Base-by-base conservation (phyloP, 2,329 filamentous ascomycete genomes). In the Pseudocercospora pini-densiflorae region DNA sequence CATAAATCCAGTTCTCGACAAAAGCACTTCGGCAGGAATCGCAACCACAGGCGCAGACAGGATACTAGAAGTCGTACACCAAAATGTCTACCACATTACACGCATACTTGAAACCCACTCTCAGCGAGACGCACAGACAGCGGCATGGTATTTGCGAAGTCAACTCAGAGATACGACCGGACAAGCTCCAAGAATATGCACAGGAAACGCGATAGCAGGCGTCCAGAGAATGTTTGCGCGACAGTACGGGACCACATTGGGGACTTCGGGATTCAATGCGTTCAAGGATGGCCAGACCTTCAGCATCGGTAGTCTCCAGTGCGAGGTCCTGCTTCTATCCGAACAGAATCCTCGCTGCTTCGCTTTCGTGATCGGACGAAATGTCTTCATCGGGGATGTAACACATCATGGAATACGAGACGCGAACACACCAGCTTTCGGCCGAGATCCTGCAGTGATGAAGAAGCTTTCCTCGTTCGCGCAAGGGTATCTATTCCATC, bases 1-100 rank as follows among this genome's bases (percentile, higher is more conserved):
- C 60, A 89, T 90, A 70, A 88, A 90, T 70, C 80, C 88, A 0
- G 88, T 90, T 0, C 73, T 90, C 2, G 83, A 90, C 73, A 88
- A 82, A 82, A 88, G 54, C 79, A 81, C 1, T 69, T 74, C 10
- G 80, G 76, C 1, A 76, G 79, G 45, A 31, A 80, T 90, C 65
- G 80, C 76, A 5, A 89, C 88, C 0, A 55, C 71, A 0, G 78
- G 84, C 0, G 88, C 88, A 1, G 86, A 90, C 65, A 53, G 66
- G 0, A 68, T 90, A 0, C 77, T 90, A 0, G 68, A 78, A 0
- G 24, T 85, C 0, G 73, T 87, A 6, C 69, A 73, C 3, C 71
- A 82, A 1, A 75, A 84, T 1, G 77, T 77, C 0, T 89, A 88
- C 72, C 80, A 68, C 0, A 72, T 90, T 9, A 77, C 80, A 0